Evolutionary conservation across 148 eudicot genomes (phyloP), one percentile per base, ranked within the genome.

Genomic region (Silene latifolia): DNA sequence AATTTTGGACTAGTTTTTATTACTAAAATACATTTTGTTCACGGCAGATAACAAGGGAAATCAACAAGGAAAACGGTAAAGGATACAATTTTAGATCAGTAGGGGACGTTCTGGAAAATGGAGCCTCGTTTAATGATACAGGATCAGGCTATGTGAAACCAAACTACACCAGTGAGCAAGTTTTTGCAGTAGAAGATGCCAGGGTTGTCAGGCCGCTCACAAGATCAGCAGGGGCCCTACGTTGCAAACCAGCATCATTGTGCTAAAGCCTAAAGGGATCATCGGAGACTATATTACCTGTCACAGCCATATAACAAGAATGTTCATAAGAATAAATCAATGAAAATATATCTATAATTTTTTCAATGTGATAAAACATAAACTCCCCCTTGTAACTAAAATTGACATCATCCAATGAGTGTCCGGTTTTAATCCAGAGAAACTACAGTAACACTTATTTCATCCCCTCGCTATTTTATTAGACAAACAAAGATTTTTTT

Each of bases 91-190:
- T 93, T 56, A 81, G 74, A 67, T 89, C 96, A 0, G 86, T 90
- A 8, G 78, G 86, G 2, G 98, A 93, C 75, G 80, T 81, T 24
- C 86, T 90, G 48, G 96, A 89, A 66, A 93, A 93, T 68, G 96
- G 98, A 84, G 98, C 93, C n/a, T 63, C 72, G 25, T 89, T 90
- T 78, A 82, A 67, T 10, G 71, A 78, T 73, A 76, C 85, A 7
- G 77, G 74, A n/a, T 78, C 70, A 32, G 77, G 72, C n/a, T 72
- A 75, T 20, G 77, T 87, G 63, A 88, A 80, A 63, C 92, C 96
- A 53, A 80, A 87, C 71, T 93, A 93, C 74, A 78, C 47, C 24
- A 68, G 46, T 0, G 87, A 88, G 51, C 87, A 93, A 60, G 32
- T 6, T 1, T 93, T 93, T 68, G 70, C 25, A 5, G 90, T 83